Conservation (phyloP, 177 flowering plant genomes). For the Vitis hybrid region DNA sequence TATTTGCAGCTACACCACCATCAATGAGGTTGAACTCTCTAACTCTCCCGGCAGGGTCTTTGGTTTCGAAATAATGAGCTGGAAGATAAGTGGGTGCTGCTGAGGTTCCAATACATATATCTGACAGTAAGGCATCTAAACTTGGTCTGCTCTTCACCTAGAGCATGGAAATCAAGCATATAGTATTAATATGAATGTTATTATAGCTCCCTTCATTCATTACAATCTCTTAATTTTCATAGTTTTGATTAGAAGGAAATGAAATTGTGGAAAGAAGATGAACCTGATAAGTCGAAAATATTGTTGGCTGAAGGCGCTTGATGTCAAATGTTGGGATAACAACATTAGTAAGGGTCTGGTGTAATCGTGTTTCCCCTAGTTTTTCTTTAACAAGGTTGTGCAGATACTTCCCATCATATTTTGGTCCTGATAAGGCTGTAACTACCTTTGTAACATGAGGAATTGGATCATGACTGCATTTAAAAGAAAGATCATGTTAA, state of each 20-base stretch:
- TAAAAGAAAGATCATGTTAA: background rate
- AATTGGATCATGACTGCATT: conserved; percentile 15
- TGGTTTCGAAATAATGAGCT: too few relatives aligned
- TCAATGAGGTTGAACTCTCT: too few relatives aligned
- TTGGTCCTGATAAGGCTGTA: conserved; percentile 26
- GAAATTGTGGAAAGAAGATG: background rate
- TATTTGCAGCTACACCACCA: conserved; percentile 25
- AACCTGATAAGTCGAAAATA: conserved; percentile 35
- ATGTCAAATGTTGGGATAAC: conserved; percentile 39
- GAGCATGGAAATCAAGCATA: too few relatives aligned
- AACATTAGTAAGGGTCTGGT: conserved; percentile 27
- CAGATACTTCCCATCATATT: conserved; percentile 35
- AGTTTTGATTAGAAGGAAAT: background rate
- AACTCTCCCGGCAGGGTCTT: too few relatives aligned
- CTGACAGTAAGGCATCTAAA: conserved; percentile 21
- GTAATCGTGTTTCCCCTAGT: conserved; percentile 19
- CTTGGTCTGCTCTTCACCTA: conserved; percentile 19
- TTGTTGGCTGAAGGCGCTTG: conserved; percentile 27
- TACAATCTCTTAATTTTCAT: too few relatives aligned
- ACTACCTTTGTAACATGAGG: background rate
- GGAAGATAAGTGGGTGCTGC: too few relatives aligned
- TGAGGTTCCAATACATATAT: too few relatives aligned
- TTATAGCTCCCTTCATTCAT: too few relatives aligned
- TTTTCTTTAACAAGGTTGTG: conserved; percentile 18
- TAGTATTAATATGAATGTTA: too few relatives aligned